Conservation (phyloP, 2,329 filamentous ascomycete genomes). For the Aspergillus tubingensis region DNA sequence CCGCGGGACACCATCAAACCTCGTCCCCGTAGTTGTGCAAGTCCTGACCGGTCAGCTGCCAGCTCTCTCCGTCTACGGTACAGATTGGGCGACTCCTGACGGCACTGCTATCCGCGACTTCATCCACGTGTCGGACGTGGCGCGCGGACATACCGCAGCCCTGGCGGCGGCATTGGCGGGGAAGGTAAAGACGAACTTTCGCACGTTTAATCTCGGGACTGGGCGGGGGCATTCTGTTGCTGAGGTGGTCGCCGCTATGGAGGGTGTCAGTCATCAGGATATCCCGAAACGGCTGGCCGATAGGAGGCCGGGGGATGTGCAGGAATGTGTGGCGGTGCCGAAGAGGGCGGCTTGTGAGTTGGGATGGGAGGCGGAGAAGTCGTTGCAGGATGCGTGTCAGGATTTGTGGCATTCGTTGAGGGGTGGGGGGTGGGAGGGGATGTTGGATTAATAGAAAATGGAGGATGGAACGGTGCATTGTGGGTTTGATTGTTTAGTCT, state of each 20-base stretch:
- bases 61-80: slow-evolving; percentile 60
- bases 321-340: slow-evolving; percentile 37
- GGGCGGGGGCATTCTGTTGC: slow-evolving; percentile 37
- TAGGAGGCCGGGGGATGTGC: slow-evolving; percentile 39
- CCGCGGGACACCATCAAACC: slow-evolving; percentile 60
- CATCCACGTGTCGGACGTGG: slow-evolving; percentile 66
- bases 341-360: slow-evolving; percentile 55
- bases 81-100: slow-evolving; percentile 64
- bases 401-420: slow-evolving; percentile 13
- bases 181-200: slow-evolving; percentile 37
- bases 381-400: slow-evolving; percentile 35
- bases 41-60: slow-evolving; percentile 57
- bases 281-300: slow-evolving; percentile 32
- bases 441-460: not conserved
- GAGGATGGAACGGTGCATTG: not conserved
- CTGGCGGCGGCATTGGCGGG: slow-evolving; percentile 41
- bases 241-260: slow-evolving; percentile 39
- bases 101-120: slow-evolving; percentile 68
- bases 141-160: slow-evolving; percentile 62
- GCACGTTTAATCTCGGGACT: slow-evolving; percentile 41
- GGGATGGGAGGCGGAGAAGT: slow-evolving; percentile 38
- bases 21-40: slow-evolving; percentile 63
- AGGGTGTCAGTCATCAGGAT: slow-evolving; percentile 24
- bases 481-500: too few species aligned
- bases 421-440: too few species aligned